These are phyloP conservation scores for Alternaria gaisen DNA, from an alignment of 2,329 filamentous ascomycete species.

Conservation along the genomic window DNA sequence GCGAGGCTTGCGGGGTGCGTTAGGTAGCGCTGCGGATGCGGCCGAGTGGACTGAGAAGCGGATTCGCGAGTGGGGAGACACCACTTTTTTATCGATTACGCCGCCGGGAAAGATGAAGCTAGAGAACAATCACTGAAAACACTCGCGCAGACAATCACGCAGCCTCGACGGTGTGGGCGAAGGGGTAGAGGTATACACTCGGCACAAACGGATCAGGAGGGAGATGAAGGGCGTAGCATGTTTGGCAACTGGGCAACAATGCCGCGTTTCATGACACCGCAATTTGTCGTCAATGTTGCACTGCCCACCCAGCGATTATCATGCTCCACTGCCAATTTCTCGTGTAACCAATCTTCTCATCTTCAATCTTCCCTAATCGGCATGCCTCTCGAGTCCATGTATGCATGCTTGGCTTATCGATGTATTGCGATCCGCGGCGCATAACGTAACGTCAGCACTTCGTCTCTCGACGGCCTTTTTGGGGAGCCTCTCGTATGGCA, in stretches of 20 bases:
- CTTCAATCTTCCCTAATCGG: conserved; percentile 1
- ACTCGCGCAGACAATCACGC: conserved; percentile 1
- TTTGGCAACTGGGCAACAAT: conserved; percentile 23
- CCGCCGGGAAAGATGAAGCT: conserved; percentile 12
- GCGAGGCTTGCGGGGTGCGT: conserved; percentile 39
- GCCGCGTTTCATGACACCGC: conserved; percentile 36
- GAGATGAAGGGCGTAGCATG: conserved; percentile 26
- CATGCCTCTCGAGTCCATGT: background rate
- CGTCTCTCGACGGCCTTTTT: background rate
- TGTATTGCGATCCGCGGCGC: conserved; percentile 8
- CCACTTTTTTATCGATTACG: conserved; percentile 33
- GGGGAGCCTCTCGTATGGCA: background rate
- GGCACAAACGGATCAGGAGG: conserved; percentile 15
- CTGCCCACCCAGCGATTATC: conserved; percentile 18
- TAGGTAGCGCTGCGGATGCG: conserved; percentile 30
- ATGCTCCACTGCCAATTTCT: conserved; percentile 17
- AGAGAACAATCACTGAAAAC: background rate
- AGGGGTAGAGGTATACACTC: conserved; percentile 1
- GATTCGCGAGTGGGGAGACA: conserved; percentile 25
- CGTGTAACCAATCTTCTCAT: conserved; percentile 5
- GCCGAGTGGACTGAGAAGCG: conserved; percentile 11
- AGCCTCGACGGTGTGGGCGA: background rate
- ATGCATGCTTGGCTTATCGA: background rate
- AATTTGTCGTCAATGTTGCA: conserved; percentile 30
- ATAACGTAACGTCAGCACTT: background rate